Evolutionary conservation across 2,329 filamentous ascomycete species (phyloP).

Genomic region (Hymenoscyphus fructigenus): DNA sequence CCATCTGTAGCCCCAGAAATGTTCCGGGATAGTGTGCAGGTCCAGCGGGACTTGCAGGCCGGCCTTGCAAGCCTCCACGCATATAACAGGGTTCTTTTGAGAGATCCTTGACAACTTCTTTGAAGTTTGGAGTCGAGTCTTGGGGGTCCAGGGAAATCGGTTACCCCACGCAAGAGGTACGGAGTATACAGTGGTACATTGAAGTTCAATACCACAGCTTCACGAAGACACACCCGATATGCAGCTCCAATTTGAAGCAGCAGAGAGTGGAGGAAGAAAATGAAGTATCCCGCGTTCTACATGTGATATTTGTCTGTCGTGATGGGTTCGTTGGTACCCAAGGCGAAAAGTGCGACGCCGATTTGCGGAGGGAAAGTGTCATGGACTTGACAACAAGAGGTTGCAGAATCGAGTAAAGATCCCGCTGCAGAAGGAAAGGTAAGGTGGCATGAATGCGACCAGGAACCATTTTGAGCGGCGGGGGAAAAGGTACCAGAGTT

Average conservation of each 20-base stretch:
- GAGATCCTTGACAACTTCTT: background rate
- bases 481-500: constrained; percentile 11
- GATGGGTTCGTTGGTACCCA: constrained; percentile 8
- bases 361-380: background rate
- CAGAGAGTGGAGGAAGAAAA: background rate
- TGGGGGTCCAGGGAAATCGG: background rate
- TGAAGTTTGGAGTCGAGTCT: background rate
- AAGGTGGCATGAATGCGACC: background rate
- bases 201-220: background rate
- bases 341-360: background rate
- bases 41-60: constrained; percentile 9
- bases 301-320: background rate
- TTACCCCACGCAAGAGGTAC: background rate
- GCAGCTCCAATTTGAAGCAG: background rate
- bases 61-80: constrained; percentile 1
- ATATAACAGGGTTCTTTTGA: constrained; percentile 2
- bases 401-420: constrained; percentile 2
- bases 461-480: background rate
- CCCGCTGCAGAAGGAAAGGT: background rate
- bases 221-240: background rate
- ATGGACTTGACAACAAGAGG: constrained; percentile 6
- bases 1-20: background rate
- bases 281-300: background rate
- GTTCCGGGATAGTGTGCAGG: constrained; percentile 13
- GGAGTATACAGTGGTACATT: background rate